Base-by-base conservation (phyloP, 148 eudicot genomes). In the Chenopodium quinoa region DNA sequence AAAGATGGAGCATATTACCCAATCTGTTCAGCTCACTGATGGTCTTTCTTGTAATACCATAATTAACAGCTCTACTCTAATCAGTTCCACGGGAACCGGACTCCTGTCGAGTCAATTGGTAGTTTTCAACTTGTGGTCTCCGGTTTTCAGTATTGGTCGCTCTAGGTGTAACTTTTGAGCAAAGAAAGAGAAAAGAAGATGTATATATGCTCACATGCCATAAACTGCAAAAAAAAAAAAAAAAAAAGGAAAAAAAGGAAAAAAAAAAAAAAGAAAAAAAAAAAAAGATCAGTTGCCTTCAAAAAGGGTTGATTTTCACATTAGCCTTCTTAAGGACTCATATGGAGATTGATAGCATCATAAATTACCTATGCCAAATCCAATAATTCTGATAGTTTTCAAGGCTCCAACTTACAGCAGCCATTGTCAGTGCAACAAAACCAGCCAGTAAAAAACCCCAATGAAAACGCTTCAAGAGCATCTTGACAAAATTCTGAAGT, bases 351-450 rank as follows among this genome's bases (percentile, higher is more conserved):
- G 54, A 65, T 62, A 37, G 14, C 80, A 78, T 65, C 27, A 20
- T 46, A 47, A 79, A 77, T 63, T 81, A 96, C 98, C 99, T 96
- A 88, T 96, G 99, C 97, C 98, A 96, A 87, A 91, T 84, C 99
- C 99, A 96, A 83, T 96, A 96, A 85, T 66, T 91, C 81, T 83
- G 77, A 69, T 89, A 88, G 44, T 91, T 87, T 88, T 96, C 99
- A 48, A 96, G 87, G 56, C 66, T 84, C 99, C 98, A 92, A 91
- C 98, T 91, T 32, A 89, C 77, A 23, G 87, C 97, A 80, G 99
- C 98, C 93, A 93, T 79, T 71, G 92, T 84, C 69, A 92, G 81
- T 17, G 93, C 91, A 67, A 82, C 67, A 52, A 91, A 86, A 44
- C 95, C 99, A 32, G 89, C 94, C 60, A 92, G 54, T 69, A 96